Conservation (phyloP, 202 grass and related monocot species). For the Panicum hallii region DNA sequence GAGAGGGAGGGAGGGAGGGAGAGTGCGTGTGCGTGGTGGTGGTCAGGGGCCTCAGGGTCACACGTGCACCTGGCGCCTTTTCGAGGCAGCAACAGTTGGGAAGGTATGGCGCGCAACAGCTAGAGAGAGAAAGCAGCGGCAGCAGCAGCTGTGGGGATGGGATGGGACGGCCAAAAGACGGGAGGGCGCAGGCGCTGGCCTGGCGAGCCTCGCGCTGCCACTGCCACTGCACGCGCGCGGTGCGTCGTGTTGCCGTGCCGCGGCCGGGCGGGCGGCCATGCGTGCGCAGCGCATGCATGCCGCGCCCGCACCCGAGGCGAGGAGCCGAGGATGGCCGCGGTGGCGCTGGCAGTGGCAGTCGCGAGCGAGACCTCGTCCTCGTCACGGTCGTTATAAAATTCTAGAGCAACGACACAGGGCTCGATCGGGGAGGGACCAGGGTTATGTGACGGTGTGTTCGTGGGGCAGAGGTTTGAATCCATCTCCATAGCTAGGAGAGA, state of each 20-base stretch:
- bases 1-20: background rate
- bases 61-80: conserved; percentile 66
- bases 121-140: conserved; percentile 22
- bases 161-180: conserved; percentile 50
- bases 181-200: background rate
- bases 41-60: conserved; percentile 45
- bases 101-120: conserved; percentile 68
- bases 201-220: background rate
- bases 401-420: background rate
- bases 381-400: conserved; percentile 29
- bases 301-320: background rate
- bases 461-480: too few relatives aligned
- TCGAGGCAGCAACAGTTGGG: conserved; percentile 69
- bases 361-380: background rate
- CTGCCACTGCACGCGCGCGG: conserved; percentile 39
- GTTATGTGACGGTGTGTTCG: too few relatives aligned
- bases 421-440: background rate
- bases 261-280: background rate
- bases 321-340: background rate
- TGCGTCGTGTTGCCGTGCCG: conserved; percentile 21
- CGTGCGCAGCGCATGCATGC: conserved; percentile 23
- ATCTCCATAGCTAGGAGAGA: too few relatives aligned
- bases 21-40: background rate
- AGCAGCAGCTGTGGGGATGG: background rate
- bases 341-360: background rate